These are phyloP conservation scores for Trametes sanguinea DNA, from an alignment of 768 basidiomycete species.

Conservation along the genomic window DNA sequence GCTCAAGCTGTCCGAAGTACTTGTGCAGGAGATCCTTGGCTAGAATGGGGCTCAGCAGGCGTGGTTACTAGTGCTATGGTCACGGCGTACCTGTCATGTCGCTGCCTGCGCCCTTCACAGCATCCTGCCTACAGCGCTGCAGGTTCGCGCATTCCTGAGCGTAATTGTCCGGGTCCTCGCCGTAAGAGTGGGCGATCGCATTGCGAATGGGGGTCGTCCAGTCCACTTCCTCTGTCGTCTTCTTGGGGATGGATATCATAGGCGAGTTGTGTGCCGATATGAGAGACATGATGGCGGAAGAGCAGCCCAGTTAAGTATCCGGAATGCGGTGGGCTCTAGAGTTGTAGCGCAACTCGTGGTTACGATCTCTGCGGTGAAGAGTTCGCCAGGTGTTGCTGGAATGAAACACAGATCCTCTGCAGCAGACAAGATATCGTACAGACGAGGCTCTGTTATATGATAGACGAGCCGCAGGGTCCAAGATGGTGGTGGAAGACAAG, in stretches of 20 bases:
- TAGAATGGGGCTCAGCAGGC: conserved; percentile 26
- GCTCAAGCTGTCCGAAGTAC: conserved; percentile 98
- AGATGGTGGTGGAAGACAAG: neutral
- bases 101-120: conserved; percentile 93
- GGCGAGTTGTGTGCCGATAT: conserved; percentile 82
- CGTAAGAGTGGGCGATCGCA: conserved; percentile 89
- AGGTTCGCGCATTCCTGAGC: conserved; percentile 79
- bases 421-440: too few species aligned
- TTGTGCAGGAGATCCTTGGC: conserved; percentile 96
- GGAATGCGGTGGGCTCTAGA: too few species aligned
- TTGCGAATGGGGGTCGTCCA: conserved; percentile 88
- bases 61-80: neutral
- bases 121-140: conserved; percentile 93
- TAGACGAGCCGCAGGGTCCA: too few species aligned
- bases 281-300: conserved; percentile 11
- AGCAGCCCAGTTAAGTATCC: too few species aligned
- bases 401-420: too few species aligned
- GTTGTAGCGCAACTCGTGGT: too few species aligned
- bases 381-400: too few species aligned
- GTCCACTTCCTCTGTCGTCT: conserved; percentile 95
- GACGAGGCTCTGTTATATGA: too few species aligned
- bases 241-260: conserved; percentile 89
- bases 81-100: conserved; percentile 78
- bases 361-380: too few species aligned
- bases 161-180: conserved; percentile 90